Conservation (phyloP, 2,329 filamentous ascomycete genomes). For the Verticillium nubilum region DNA sequence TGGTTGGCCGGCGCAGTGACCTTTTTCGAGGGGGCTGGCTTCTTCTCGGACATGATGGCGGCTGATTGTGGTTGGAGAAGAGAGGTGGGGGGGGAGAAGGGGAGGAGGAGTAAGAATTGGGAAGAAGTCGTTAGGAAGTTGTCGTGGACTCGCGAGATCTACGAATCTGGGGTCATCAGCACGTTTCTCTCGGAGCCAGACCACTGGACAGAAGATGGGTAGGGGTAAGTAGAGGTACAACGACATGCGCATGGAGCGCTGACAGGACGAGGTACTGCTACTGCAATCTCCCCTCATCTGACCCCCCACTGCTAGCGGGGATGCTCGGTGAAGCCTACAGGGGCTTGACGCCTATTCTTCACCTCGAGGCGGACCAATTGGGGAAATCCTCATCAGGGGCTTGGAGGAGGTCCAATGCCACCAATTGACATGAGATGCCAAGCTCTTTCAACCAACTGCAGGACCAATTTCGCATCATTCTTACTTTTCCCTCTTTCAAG, state of each 20-base stretch:
- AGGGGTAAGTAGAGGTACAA: background rate
- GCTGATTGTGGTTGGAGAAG: background rate
- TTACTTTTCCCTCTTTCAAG: too few relatives aligned
- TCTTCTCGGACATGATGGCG: slow-evolving; percentile 20
- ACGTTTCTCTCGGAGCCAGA: background rate
- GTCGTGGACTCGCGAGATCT: background rate
- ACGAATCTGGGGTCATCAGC: background rate
- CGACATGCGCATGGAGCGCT: background rate
- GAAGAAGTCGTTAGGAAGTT: background rate
- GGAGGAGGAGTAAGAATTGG: background rate
- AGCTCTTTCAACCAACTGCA: too few relatives aligned
- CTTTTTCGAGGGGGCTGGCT: slow-evolving; percentile 16
- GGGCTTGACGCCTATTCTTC: background rate
- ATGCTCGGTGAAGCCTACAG: background rate
- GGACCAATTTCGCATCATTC: too few relatives aligned
- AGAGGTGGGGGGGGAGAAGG: background rate
- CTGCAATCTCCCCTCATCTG: background rate
- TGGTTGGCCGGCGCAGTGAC: slow-evolving; percentile 7
- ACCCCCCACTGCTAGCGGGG: background rate
- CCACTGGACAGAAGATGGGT: background rate
- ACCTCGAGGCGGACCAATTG: background rate
- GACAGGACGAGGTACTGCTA: background rate
- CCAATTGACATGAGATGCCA: background rate
- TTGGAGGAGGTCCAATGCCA: background rate
- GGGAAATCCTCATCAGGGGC: background rate